Base-by-base conservation (phyloP, 2,329 filamentous ascomycete genomes). In the Penicillium sp. region DNA sequence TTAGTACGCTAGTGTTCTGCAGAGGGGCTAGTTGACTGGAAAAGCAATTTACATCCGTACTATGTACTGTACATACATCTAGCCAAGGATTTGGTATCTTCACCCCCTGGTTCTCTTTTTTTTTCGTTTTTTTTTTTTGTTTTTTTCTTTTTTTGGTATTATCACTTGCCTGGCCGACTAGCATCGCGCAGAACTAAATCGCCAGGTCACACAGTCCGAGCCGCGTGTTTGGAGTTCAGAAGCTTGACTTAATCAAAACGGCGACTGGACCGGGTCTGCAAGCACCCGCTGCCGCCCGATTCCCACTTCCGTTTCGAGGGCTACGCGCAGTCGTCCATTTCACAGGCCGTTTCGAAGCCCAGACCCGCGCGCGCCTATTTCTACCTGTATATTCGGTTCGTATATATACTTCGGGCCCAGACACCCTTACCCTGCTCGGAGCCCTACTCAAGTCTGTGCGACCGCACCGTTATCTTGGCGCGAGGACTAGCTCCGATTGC, bases 231-330 rank as follows among this genome's bases (percentile, higher is more conserved):
- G 27, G 27, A 37, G 27, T 50, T 53, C 47, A 57, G 51, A 57
- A 63, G 54, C 61, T 63, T 59, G 54, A 61, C 25, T 51, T 46
- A 53, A 56, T 58, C 52, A 29, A 29, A 35, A 45, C 31, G 21
- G 25, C 26, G 56, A 61, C 57, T 57, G 59, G 57, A 27, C 59
- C 54, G 54, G 54, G 33, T 29, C 27, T 62, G 61, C 61, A 55
- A 25, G 39, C 44, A 56, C 59, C 61, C 62, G 61, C 57, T 44
- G 54, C 42, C 54, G 58, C 55, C 60, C 60, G 45, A 60, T 59
- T 59, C 49, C 44, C 53, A 58, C 61, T 61, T 45, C 35, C 33
- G 29, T 27, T 19, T 52, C 44, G 58, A 51, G 51, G 45, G 45
- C 46, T 50, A 49, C 45, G 51, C 50, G 54, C 50, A 52, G 47